A percentile compares a stretch with the other conserved stretches of the same genome.
Conservation (phyloP, 1,284 basidiomycete species). For the Tilletia setariae region DNA sequence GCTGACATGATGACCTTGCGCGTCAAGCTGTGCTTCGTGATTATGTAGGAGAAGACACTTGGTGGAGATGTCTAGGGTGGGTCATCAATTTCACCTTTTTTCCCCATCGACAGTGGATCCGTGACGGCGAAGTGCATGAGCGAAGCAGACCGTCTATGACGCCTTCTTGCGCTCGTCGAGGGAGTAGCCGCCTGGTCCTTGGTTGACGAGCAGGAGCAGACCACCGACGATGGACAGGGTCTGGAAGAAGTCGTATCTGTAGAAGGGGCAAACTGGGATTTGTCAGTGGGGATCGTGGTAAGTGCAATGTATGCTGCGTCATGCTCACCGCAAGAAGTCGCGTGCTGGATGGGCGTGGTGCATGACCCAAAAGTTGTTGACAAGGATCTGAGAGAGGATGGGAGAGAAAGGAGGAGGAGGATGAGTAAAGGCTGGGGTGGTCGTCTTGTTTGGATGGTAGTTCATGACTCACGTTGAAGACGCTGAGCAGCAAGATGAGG, state of each 20-base stretch:
- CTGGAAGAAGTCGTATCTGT: constrained; percentile 52
- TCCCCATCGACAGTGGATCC: too few species aligned
- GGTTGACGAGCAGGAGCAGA: constrained; percentile 92
- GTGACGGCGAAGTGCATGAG: neutral
- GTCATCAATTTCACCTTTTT: too few species aligned
- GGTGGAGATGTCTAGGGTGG: too few species aligned
- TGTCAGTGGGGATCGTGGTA: neutral
- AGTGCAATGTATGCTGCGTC: constrained; percentile 37
- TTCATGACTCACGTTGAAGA: constrained; percentile 70
- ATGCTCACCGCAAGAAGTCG: constrained; percentile 73
- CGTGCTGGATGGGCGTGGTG: constrained; percentile 83
- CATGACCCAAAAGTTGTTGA: constrained; percentile 99
- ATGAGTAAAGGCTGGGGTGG: neutral
- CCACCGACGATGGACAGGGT: constrained; percentile 87
- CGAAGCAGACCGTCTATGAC: constrained; percentile 23
- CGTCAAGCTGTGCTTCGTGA: too few species aligned
- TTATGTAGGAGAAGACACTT: too few species aligned
- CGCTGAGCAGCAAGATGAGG: constrained; percentile 82
- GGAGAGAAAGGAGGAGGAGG: constrained; percentile 16
- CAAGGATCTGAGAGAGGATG: constrained; percentile 66
- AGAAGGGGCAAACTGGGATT: constrained; percentile 16
- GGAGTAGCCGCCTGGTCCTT: constrained; percentile 93
- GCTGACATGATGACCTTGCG: too few species aligned
- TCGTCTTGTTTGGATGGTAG: neutral
- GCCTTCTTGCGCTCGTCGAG: constrained; percentile 99